Conservation (phyloP, 2,329 filamentous ascomycete genomes). For the Colletotrichum sidae region DNA sequence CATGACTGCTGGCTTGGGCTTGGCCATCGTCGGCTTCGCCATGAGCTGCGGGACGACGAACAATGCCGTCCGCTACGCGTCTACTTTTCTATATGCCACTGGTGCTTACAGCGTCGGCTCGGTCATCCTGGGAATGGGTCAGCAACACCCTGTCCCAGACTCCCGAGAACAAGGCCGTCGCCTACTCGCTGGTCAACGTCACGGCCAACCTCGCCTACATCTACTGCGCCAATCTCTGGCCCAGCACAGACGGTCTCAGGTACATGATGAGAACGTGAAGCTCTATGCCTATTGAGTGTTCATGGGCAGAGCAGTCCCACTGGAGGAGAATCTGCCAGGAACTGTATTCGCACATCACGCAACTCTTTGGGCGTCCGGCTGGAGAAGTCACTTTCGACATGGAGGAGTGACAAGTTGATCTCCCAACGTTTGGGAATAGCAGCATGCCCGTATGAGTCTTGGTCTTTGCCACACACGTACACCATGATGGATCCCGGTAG, state of each 20-base stretch:
- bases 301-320: too few relatives aligned
- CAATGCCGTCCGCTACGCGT: conserved; percentile 26
- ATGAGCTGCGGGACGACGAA: conserved; percentile 23
- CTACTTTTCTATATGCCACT: conserved; percentile 35
- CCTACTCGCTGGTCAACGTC: conserved; percentile 68
- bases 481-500: too few relatives aligned
- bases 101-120: conserved; percentile 27
- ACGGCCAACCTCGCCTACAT: conserved; percentile 67
- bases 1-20: conserved; percentile 53
- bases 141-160: conserved; percentile 80
- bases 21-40: conserved; percentile 47
- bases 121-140: conserved; percentile 73
- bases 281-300: conserved; percentile 39
- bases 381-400: too few relatives aligned
- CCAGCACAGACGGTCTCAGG: conserved; percentile 58
- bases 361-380: too few relatives aligned
- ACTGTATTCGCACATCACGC: too few relatives aligned
- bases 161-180: conserved; percentile 75
- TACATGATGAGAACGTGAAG: conserved; percentile 50
- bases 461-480: too few relatives aligned
- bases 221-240: conserved; percentile 66
- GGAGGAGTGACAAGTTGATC: too few relatives aligned
- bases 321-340: too few relatives aligned
- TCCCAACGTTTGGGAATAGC: too few relatives aligned
- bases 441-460: too few relatives aligned